Percentiles rank a stretch among this genome's conserved stretches.
phyloP scores from a whole-genome alignment of 225 moss, liverwort and hornwort species.

The Climacium dendroides region DNA sequence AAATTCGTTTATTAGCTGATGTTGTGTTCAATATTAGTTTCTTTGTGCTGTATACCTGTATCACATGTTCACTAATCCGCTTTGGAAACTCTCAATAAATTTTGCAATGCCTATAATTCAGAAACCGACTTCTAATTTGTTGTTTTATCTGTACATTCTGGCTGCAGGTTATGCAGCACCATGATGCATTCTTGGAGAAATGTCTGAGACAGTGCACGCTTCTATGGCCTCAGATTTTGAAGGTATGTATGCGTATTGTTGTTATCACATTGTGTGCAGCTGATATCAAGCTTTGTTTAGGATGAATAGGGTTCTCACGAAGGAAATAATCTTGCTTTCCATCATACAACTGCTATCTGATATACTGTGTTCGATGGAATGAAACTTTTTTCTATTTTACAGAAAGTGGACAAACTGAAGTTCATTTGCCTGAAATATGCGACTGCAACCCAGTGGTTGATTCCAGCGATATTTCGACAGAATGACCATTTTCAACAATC shows the following conservation, averaged over 20 bases:
- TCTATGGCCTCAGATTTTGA: conserved; percentile 85
- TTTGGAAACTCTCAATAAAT: not conserved
- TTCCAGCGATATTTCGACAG: conserved; percentile 66
- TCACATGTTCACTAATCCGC: not conserved
- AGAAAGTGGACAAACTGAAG: conserved; percentile 92
- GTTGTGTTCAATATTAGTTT: not conserved
- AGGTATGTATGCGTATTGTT: conserved; percentile 24
- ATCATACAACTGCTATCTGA: not conserved
- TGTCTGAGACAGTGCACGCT: conserved; percentile 87
- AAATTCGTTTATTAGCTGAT: not conserved
- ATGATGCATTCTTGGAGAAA: conserved; percentile 90
- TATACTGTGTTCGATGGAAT: not conserved
- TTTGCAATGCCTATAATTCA: not conserved
- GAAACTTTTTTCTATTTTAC: not conserved
- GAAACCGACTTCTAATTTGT: not conserved
- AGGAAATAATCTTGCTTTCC: not conserved
- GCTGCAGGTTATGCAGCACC: conserved; percentile 81
- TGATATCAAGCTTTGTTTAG: not conserved
- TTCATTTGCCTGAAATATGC: conserved; percentile 88
- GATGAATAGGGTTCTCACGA: not conserved
- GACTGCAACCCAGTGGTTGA: conserved; percentile 87
- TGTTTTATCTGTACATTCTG: not conserved
- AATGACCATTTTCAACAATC: conserved; percentile 33
- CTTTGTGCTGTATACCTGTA: not conserved
- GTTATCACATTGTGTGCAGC: not conserved